Evolutionary conservation across 192 early-diverging fungal genomes (phyloP), one percentile per base, ranked within the genome.

Genomic region (Coemansia sp.): DNA sequence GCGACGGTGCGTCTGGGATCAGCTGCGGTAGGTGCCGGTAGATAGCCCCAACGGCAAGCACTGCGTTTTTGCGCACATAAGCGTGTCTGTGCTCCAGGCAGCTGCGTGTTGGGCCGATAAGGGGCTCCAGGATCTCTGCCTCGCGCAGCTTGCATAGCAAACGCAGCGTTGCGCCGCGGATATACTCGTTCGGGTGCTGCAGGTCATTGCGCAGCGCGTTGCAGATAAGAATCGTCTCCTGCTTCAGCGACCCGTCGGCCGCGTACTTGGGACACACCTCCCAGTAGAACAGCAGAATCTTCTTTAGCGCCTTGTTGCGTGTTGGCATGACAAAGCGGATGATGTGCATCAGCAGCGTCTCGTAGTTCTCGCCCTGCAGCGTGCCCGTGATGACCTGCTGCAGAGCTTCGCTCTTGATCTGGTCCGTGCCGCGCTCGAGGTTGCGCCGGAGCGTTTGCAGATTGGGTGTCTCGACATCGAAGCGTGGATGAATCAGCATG

Each of bases 31-130:
- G 88, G 72, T 86, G 84, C 59, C 92, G 93, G 81, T 87, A 95
- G 57, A 98, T 92, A 15, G 91, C 81, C 55, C 87, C 89, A 37
- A 99, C 90, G 30, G 96, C 96, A 29, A 94, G 84, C 15, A 99
- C 89, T 31, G 97, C 97, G 69, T 99, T 99, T 78, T 96, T 97
- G 67, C 96, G 86, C 59, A 99, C 97, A 70, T 98, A 99, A n/a
- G 94, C 84, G 69, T 97, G 94, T 53, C 93, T 87, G 76, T 98
- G 96, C 82, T 92, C 91, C 72, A 99, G 83, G 81, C 95, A 97
- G 44, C 84, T 75, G 69, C 94, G 83, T 31, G 91, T 88, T 22
- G 95, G 87, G 30, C 94, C 94, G 44, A 98, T 83, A 33, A 96
- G 83, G 8, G 97, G 97, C 75, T 98, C 96, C 8, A 99, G 84